Base-by-base conservation (phyloP, 164 flowering plant genomes). In the Chimonanthus praecox region DNA sequence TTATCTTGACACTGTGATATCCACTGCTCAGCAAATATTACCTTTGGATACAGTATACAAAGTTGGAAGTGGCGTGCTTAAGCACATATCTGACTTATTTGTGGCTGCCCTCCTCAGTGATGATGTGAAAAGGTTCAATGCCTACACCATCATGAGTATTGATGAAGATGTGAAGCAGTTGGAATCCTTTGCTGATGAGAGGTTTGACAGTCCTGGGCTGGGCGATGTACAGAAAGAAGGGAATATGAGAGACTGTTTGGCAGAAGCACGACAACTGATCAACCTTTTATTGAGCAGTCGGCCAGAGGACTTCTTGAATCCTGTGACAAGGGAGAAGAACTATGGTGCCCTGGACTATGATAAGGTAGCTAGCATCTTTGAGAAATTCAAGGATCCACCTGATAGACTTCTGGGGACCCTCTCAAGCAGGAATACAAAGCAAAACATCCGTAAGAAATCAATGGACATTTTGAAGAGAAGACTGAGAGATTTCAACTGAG, bases 281-380 rank as follows among this genome's bases (percentile, higher is more conserved):
- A 89, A 91, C 80, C 92, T 94, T 79, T 80, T 92, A 49, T 62
- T 85, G 77, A 94, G 97, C 84, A 89, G 83, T 78, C 94, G 89
- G 78, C 94, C 97, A 0, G 98, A 94, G 81, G 91, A 86, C 77
- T 94, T 91, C 80, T 84, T 90, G 95, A 90, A 91, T 85, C 97
- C 95, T 54, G 98, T 89, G 64, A 90, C 89, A 76, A 80, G 97
- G 81, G 77, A 88, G 89, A 92, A 77, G 74, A 85, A 88, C 77
- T 94, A 94, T 78, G 78, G 76, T 65, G 73, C 87, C 2, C 79
- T 92, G 87, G 99, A 92, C 71, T 81, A 89, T 74, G 92, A 91
- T 78, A 91, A 87, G 81, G 95, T 92, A 68, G 88, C 89, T 50
- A 77, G 46, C 50, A 87, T 92, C 67, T 88, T 92, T 70, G 99